Evolutionary conservation across 176 grass and related monocot species (phyloP).

Genomic region (Aegilops sharonensis): DNA sequence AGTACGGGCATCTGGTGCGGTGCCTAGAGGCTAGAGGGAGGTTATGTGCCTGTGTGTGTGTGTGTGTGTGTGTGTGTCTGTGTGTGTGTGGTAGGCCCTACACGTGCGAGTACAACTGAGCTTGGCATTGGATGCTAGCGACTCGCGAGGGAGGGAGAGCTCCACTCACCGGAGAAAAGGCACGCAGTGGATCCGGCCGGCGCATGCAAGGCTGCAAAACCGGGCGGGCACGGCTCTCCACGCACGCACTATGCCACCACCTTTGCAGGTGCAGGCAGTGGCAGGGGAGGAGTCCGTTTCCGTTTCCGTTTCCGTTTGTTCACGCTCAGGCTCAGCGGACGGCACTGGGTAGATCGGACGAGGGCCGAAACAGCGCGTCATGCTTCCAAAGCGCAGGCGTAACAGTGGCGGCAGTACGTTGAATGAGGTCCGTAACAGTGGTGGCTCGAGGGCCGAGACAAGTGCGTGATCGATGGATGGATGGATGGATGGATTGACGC

Average conservation of each 20-base stretch:
- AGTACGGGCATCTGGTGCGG: not conserved
- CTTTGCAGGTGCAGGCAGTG: not conserved
- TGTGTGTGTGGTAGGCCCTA: not conserved
- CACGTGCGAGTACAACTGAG: not conserved
- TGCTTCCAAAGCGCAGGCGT: not conserved
- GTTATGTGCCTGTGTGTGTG: no score
- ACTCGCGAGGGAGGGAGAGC: no score
- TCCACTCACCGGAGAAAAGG: constrained; percentile 24
- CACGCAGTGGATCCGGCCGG: constrained; percentile 23
- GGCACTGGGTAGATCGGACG: not conserved
- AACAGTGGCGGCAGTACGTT: not conserved
- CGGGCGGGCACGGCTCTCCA: constrained; percentile 30
- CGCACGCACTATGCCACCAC: not conserved
- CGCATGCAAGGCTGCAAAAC: constrained; percentile 30
- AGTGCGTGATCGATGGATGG: not conserved
- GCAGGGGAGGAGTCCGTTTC: not conserved
- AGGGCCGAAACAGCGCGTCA: not conserved
- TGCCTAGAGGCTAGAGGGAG: not conserved
- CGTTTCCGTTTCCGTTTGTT: not conserved
- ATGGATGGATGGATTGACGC: not conserved
- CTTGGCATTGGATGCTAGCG: constrained; percentile 46
- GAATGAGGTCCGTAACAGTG: not conserved
- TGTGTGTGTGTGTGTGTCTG: no score
- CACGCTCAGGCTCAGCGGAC: no score
- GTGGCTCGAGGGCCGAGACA: not conserved